A percentile compares a stretch with the other conserved stretches of the same genome.
phyloP scores from a whole-genome alignment of 2,329 filamentous ascomycete genomes.

The Fusarium xylarioides region DNA sequence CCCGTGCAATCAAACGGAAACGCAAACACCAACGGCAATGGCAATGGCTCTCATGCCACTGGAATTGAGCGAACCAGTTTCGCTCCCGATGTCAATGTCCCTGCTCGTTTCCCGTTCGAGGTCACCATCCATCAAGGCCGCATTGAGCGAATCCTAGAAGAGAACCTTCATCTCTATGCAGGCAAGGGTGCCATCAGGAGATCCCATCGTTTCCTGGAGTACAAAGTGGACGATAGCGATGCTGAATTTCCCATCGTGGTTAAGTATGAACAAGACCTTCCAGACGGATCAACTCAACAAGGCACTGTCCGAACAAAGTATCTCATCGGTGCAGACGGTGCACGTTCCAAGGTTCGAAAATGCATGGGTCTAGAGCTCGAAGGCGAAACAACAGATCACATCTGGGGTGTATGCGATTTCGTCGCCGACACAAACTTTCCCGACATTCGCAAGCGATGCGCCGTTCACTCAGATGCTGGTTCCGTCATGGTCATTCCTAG shows the following conservation, averaged over 20 bases:
- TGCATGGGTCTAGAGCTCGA: constrained; percentile 18
- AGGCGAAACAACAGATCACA: constrained; percentile 15
- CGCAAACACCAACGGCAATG: not conserved
- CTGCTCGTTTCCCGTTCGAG: constrained; percentile 5
- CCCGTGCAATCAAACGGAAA: not conserved
- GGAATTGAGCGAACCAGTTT: constrained; percentile 18
- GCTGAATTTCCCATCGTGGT: not conserved
- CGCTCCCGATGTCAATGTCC: not conserved
- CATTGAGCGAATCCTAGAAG: constrained; percentile 12
- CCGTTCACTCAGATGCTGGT: constrained; percentile 6
- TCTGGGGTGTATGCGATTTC: constrained; percentile 20
- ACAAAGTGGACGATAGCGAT: not conserved
- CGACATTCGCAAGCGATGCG: constrained; percentile 9
- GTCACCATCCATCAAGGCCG: constrained; percentile 19
- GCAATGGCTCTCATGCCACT: not conserved
- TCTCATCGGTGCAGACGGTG: constrained; percentile 4
- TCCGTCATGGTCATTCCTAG: constrained; percentile 16
- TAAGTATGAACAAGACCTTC: not conserved
- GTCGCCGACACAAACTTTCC: constrained; percentile 17
- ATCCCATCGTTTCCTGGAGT: constrained; percentile 9
- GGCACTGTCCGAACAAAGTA: constrained; percentile 4
- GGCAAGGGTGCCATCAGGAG: not conserved
- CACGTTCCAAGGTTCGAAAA: constrained; percentile 4
- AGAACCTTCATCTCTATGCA: constrained; percentile 7
- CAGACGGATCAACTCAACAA: not conserved